Base-by-base conservation (phyloP, 139 green algal species). In the Zygnema circumcarinatum region DNA sequence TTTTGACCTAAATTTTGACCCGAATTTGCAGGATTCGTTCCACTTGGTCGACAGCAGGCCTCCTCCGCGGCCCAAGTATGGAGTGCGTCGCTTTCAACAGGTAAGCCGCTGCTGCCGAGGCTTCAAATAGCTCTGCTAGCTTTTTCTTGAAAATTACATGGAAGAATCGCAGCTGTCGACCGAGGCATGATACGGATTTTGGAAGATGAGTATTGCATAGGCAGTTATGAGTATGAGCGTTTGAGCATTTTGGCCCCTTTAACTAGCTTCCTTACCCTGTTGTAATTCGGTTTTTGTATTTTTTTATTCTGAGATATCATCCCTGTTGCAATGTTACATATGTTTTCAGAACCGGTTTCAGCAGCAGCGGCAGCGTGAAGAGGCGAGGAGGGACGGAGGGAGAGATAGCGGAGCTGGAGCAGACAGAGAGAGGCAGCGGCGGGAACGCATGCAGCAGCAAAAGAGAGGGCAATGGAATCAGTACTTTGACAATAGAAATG, bases 21-120 rank as follows among this genome's bases (percentile, higher is more conserved):
- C 2, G 42, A 67, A 74, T 47, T 32, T 32, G 76, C 97, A 98
- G 87, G 96, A 97, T 73, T 95, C 91, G 0, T 99, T 99, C 92
- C 95, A 98, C 68, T 88, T 99, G 2, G 97, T 99, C 56, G 97
- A 99, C 92, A 98, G 94, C 86, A 92, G 56, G 56, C 90, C 89
- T 0, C 56, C 69, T 33, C 81, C 52, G 32, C 62, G 88, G 73
- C 90, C 81, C 21, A 92, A 81, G n/a, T 91, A 91, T 29, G 86
- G 91, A 0, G 78, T 82, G 31, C 87, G 93, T 42, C 91, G 94
- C 2, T 96, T 95, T 89, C 94, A 95, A 89, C 92, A 91, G 36
- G 81, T 85, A 47, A 79, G 7, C 72, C 20, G 38, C 40, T 16
- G 21, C 72, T 79, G 72, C 72, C 22, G 72, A 32, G 29, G 56